These are phyloP conservation scores for Voacanga thouarsii DNA, from an alignment of 257 asterid species.

Conservation along the genomic window DNA sequence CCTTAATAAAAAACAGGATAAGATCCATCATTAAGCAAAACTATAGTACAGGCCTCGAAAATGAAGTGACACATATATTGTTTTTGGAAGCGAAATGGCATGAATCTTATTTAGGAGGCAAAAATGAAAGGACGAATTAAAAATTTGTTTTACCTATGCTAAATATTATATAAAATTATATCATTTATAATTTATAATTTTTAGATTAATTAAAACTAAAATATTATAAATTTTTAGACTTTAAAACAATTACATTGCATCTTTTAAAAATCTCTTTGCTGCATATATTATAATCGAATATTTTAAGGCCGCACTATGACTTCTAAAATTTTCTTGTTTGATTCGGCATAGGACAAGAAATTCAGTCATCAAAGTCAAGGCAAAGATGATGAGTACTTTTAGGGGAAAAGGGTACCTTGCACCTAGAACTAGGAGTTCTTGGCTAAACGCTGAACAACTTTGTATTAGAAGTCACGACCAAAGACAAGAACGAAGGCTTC, in stretches of 20 bases:
- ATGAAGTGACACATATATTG: neutral
- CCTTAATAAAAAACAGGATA: neutral
- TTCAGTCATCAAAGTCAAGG: neutral
- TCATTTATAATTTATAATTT: neutral
- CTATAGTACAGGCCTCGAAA: neutral
- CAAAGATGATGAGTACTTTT: neutral
- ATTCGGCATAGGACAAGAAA: neutral
- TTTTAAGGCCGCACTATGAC: too few relatives aligned
- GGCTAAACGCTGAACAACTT: neutral
- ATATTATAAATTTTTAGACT: too few relatives aligned
- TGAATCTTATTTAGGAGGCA: neutral
- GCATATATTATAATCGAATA: too few relatives aligned
- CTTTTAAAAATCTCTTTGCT: too few relatives aligned
- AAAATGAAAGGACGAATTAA: neutral
- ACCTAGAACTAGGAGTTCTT: neutral
- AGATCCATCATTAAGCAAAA: slow-evolving; percentile 21
- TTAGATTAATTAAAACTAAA: too few relatives aligned
- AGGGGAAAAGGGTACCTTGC: neutral
- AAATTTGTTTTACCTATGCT: neutral
- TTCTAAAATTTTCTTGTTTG: neutral
- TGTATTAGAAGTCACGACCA: neutral
- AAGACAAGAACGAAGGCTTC: neutral
- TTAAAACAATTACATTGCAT: too few relatives aligned
- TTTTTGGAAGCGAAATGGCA: neutral
- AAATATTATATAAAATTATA: neutral